Base-by-base conservation (phyloP, 225 moss, liverwort and hornwort species). In the Takakia lepidozioides region DNA sequence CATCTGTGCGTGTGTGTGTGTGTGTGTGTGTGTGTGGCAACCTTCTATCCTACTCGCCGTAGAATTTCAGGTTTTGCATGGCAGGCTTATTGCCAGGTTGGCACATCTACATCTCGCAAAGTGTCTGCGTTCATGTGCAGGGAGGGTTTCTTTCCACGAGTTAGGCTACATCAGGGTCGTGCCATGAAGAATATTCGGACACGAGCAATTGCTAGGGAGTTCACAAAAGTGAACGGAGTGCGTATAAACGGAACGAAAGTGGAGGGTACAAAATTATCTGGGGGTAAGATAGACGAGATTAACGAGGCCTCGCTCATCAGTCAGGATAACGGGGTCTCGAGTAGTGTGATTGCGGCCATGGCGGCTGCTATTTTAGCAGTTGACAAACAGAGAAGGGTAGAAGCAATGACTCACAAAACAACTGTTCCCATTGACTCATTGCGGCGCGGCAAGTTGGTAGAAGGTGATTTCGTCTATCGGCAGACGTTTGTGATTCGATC, bases 401-500 rank as follows among this genome's bases (percentile, higher is more conserved):
- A 39, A 19, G 58, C 36, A 32, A 11, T 6, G 7, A 19, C 3
- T 1, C 9, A 17, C 3, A 40, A 46, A 3, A 8, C 38, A 11
- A 53, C 28, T 18, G 50, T 56, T 14, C 57, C 29, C 11, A 13
- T 71, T 19, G 71, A 71, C 41, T 60, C 68, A 1, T 29, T 77
- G 47, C 22, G 72, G 15, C 50, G 57, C 3, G 77, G 77, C 2
- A 72, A 64, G 46, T 32, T 77, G 46, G 68, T 77, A 21, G 72
- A 77, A 44, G 47, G 58, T n/a, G 72, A 77, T 23, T 38, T 77
- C 21, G 64, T 80, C 16, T 80, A 80, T 22, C 63, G 74, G 0
- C 80, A 80, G 56, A 63, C 60, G 3, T 80, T 75, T 35, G 67
- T 80, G 19, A 75, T 80, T 6, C 70, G 80, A 6, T 80, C 74